These are phyloP conservation scores for Kodamaea jinghongensis DNA, from an alignment of 805 yeast genomes.

Conservation along the genomic window DNA sequence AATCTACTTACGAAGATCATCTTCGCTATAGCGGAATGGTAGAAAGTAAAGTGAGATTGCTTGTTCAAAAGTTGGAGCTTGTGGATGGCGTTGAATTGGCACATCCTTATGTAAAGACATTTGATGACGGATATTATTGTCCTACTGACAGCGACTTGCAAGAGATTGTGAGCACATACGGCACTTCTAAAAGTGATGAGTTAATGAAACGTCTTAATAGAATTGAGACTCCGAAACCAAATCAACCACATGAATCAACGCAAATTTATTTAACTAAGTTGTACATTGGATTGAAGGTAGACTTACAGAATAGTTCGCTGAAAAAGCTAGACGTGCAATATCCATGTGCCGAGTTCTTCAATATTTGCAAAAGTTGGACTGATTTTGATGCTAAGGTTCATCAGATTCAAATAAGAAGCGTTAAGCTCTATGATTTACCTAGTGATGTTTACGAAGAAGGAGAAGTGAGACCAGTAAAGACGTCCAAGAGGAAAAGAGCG, in stretches of 20 bases:
- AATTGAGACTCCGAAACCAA: background rate
- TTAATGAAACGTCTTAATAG: constrained; percentile 22
- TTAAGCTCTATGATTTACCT: constrained; percentile 78
- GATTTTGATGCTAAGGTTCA: constrained; percentile 60
- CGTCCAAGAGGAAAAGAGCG: constrained; percentile 30
- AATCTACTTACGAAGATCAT: constrained; percentile 75
- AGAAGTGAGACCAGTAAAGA: constrained; percentile 71
- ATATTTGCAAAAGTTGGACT: constrained; percentile 71
- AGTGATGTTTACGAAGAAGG: constrained; percentile 74
- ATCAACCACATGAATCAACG: background rate
- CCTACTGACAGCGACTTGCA: constrained; percentile 51
- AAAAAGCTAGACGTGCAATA: constrained; percentile 78
- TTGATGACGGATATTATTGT: constrained; percentile 45
- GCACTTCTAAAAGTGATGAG: constrained; percentile 18
- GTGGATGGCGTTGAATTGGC: constrained; percentile 75
- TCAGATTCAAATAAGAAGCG: constrained; percentile 66
- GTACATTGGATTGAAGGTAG: constrained; percentile 72
- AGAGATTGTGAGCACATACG: background rate
- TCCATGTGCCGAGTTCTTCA: constrained; percentile 88
- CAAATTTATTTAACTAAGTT: constrained; percentile 66
- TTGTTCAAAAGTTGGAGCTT: constrained; percentile 81
- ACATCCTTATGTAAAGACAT: constrained; percentile 84
- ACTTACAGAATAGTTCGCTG: constrained; percentile 34
- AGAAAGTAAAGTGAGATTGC: constrained; percentile 77
- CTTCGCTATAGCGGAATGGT: constrained; percentile 90